A percentile compares a stretch with the other conserved stretches of the same genome.
Evolutionary conservation across 2,329 filamentous ascomycete species (phyloP).

Genomic region (Verticillium isaacii): DNA sequence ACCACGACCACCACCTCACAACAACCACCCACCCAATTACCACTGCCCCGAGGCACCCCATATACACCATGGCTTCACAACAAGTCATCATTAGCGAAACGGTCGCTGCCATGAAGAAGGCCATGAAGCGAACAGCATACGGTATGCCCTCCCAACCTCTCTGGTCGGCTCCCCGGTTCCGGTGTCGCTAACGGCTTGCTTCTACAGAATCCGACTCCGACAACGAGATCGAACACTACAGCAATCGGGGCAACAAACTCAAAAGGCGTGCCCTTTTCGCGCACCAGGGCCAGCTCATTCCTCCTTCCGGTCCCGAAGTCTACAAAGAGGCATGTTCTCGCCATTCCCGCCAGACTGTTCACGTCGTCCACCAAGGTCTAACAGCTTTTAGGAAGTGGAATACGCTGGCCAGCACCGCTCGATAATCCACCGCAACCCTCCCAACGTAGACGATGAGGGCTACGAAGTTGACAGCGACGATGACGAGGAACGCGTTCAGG

Average conservation of each 20-base stretch:
- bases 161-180: not conserved
- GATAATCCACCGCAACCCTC: conserved; percentile 70
- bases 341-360: not conserved
- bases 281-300: conserved; percentile 64
- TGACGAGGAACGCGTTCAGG: conserved; percentile 56
- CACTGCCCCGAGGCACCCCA: not conserved
- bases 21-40: not conserved
- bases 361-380: not conserved
- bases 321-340: conserved; percentile 57
- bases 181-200: conserved; percentile 11
- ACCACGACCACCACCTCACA: conserved; percentile 6
- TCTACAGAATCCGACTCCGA: conserved; percentile 71
- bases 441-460: conserved; percentile 70
- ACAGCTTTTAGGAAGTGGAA: conserved; percentile 54
- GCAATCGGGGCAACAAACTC: conserved; percentile 74
- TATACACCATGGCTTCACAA: conserved; percentile 38
- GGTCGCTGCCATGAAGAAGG: conserved; percentile 63
- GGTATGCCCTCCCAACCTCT: conserved; percentile 30
- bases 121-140: conserved; percentile 59
- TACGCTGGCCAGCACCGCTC: conserved; percentile 69
- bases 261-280: conserved; percentile 71
- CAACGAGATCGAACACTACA: conserved; percentile 62
- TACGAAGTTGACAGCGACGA: conserved; percentile 71
- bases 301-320: conserved; percentile 58
- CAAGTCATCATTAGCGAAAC: conserved; percentile 62